Conservation (phyloP, 2,329 filamentous ascomycete species). For the Microascus cirrosus region DNA sequence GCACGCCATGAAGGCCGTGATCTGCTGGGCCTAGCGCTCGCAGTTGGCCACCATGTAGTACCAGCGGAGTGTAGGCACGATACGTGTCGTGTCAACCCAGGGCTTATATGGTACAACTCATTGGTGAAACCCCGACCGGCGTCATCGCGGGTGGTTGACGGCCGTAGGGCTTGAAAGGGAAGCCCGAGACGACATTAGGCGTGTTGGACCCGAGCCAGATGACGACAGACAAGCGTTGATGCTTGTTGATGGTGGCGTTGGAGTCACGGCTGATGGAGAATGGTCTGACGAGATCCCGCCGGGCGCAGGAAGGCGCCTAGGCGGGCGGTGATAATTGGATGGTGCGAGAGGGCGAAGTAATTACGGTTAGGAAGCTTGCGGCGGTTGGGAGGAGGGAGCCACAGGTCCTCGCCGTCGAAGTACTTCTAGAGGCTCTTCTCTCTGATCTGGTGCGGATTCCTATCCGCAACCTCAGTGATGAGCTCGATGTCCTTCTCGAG, state of each 20-base stretch:
- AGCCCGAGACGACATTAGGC: slow-evolving; percentile 43
- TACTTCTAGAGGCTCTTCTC: slow-evolving; percentile 13
- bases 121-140: slow-evolving; percentile 27
- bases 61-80: slow-evolving; percentile 55
- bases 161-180: slow-evolving; percentile 49
- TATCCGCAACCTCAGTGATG: background rate
- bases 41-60: slow-evolving; percentile 54
- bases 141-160: slow-evolving; percentile 50
- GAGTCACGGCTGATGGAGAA: slow-evolving; percentile 55
- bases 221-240: slow-evolving; percentile 47
- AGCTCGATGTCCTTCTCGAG: background rate
- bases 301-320: slow-evolving; percentile 42
- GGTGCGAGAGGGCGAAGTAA: slow-evolving; percentile 25
- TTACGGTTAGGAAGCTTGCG: slow-evolving; percentile 10
- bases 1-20: slow-evolving; percentile 48
- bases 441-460: slow-evolving; percentile 12
- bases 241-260: slow-evolving; percentile 45
- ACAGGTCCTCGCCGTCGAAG: slow-evolving; percentile 19
- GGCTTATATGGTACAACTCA: slow-evolving; percentile 9
- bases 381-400: slow-evolving; percentile 6
- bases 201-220: slow-evolving; percentile 41
- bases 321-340: slow-evolving; percentile 40
- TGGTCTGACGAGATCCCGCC: slow-evolving; percentile 47
- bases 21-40: slow-evolving; percentile 45
- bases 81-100: slow-evolving; percentile 22